Evolutionary conservation across 2,329 filamentous ascomycete species (phyloP).

Genomic region (Penicillium sp.): DNA sequence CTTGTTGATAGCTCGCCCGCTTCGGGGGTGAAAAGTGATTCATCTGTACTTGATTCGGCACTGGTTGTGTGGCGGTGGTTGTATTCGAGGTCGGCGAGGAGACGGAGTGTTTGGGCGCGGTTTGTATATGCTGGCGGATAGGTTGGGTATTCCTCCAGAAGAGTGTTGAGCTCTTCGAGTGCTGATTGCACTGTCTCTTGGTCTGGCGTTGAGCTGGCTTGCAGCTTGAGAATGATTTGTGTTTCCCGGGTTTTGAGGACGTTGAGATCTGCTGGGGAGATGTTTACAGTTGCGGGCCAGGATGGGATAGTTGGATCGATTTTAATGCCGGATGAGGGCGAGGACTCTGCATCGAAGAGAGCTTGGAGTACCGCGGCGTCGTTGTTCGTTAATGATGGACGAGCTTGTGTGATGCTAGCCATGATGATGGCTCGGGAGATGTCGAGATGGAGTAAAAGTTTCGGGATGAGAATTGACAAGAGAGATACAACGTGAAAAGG

Average conservation of each 20-base stretch:
- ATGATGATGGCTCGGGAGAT: slow-evolving; percentile 16
- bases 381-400: slow-evolving; percentile 45
- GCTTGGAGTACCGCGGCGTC: slow-evolving; percentile 52
- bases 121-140: slow-evolving; percentile 62
- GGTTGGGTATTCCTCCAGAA: slow-evolving; percentile 49
- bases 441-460: neutral
- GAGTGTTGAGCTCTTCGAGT: slow-evolving; percentile 44
- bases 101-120: slow-evolving; percentile 55
- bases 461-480: neutral
- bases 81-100: slow-evolving; percentile 37
- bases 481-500: neutral
- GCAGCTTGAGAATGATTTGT: slow-evolving; percentile 46
- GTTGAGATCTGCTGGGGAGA: slow-evolving; percentile 42
- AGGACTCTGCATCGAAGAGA: slow-evolving; percentile 52
- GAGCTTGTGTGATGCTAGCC: slow-evolving; percentile 27
- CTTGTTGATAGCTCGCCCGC: slow-evolving; percentile 26
- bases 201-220: slow-evolving; percentile 27
- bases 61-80: slow-evolving; percentile 5
- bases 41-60: slow-evolving; percentile 13
- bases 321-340: slow-evolving; percentile 42
- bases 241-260: slow-evolving; percentile 46
- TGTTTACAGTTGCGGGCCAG: slow-evolving; percentile 42
- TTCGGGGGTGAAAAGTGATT: slow-evolving; percentile 31
- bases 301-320: slow-evolving; percentile 46
- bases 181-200: slow-evolving; percentile 35